Conservation (phyloP, 2,329 filamentous ascomycete species). For the Arachnopeziza araneosa region DNA sequence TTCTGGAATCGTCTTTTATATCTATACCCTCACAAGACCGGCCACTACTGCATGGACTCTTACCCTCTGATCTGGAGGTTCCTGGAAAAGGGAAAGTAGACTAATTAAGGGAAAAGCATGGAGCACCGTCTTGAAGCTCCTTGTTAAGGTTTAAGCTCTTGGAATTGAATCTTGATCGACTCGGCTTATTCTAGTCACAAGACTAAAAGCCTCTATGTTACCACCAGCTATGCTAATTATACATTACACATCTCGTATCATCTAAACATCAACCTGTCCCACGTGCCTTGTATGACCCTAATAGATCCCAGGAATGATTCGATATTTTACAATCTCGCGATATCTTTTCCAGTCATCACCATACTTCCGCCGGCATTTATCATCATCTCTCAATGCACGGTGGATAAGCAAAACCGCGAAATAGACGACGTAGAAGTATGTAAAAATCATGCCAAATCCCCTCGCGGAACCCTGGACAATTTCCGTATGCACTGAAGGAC, state of each 20-base stretch:
- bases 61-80: too few species aligned
- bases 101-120: too few species aligned
- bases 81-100: too few species aligned
- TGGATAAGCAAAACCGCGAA: slow-evolving; percentile 84
- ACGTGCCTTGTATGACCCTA: slow-evolving; percentile 33
- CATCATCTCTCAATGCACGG: slow-evolving; percentile 80
- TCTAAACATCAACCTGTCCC: background rate
- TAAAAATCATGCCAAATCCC: slow-evolving; percentile 82
- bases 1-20: too few species aligned
- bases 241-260: background rate
- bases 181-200: too few species aligned
- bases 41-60: too few species aligned
- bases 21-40: too few species aligned
- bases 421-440: slow-evolving; percentile 93
- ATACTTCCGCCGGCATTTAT: slow-evolving; percentile 88
- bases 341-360: slow-evolving; percentile 90
- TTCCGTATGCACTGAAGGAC: slow-evolving; percentile 53
- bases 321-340: slow-evolving; percentile 69
- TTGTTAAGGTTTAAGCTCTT: too few species aligned
- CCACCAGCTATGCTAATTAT: background rate
- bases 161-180: too few species aligned
- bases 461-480: slow-evolving; percentile 66
- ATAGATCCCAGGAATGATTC: slow-evolving; percentile 75
- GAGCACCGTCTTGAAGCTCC: too few species aligned
- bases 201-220: background rate